Evolutionary conservation across 768 basidiomycete genomes (phyloP), one percentile per base, ranked within the genome.

Genomic region (Trametes punicea): DNA sequence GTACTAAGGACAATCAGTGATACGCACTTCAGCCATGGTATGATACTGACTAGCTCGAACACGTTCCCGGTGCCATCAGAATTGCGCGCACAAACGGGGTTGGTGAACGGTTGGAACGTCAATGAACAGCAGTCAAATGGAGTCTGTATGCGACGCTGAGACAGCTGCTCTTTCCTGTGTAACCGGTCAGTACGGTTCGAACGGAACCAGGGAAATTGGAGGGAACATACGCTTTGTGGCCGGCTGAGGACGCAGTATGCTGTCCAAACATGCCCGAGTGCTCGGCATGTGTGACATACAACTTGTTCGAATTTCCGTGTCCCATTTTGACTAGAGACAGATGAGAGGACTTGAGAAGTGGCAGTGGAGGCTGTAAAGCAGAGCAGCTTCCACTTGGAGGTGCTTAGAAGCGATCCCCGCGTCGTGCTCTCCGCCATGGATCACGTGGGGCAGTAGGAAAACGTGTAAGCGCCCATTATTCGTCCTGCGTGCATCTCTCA

Each of bases 41-140:
- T 87, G 64, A 96, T 95, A 69, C 93, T 95, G 48, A 93, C 80
- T 38, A 97, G 74, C 62, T 96, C 94, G 67, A 93, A 96, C 7
- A 96, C 93, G 56, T 69, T 66, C 31, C 92, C 87, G 6, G 85
- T 88, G 51, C 90, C 85, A 67, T 95, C 90, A 16, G 78, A 69
- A 64, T 94, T 93, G 29, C 88, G 80, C 2, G 90, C 87, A 65
- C 88, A 90, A 11, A 97, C 94, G 1, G 95, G 95, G 64, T 93
- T 86, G 25, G 77, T 76, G 67, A 96, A 97, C 5, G 88, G 90
- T 65, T 95, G 93, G 60, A 93, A 89, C 8, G 93, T 92, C 30
- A 97, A 80, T 0, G 93, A 85, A 62, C 95, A 98, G 60, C 88
- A 96, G 73, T 97, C 94, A 65, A 91, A 93, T 26, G 91, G 90